Base-by-base conservation (phyloP, 192 early-diverging fungal genomes). In the Lobosporangium transversale region DNA sequence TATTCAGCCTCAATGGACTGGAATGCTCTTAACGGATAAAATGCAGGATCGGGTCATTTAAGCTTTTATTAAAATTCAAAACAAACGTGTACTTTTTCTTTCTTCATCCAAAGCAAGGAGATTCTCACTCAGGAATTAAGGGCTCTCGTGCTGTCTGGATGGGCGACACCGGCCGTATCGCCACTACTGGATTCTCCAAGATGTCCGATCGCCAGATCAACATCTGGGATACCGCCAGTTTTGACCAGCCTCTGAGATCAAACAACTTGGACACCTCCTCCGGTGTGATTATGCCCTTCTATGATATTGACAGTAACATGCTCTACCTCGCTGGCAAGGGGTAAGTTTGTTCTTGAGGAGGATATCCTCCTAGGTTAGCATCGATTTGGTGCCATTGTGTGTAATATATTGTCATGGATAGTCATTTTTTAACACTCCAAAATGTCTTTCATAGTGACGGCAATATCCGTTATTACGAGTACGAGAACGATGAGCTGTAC, bases 391-490 rank as follows among this genome's bases (percentile, higher is more conserved):
- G n/a, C n/a, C n/a, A n/a, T n/a, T n/a, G n/a, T n/a, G n/a, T n/a
- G n/a, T n/a, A n/a, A n/a, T n/a, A n/a, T n/a, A n/a, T n/a, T n/a
- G n/a, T n/a, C n/a, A n/a, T n/a, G n/a, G n/a, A n/a, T n/a, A n/a
- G n/a, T n/a, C n/a, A n/a, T n/a, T n/a, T n/a, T n/a, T n/a, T n/a
- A n/a, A n/a, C n/a, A n/a, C n/a, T n/a, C n/a, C n/a, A n/a, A n/a
- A n/a, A n/a, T n/a, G n/a, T n/a, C n/a, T n/a, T n/a, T n/a, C 37
- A 1, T 52, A 94, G 97, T 67, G 97, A 99, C 83, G 97, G 95
- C 40, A 99, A 96, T 82, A 98, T 99, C 78, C 92, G 97, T 30
- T 98, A 98, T 86, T 99, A 93, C 78, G 98, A 99, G 85, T 97
- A 92, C 76, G 93, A 92, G 58, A 94, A 98, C 70, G 97, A 98